These are phyloP conservation scores for Pythium periplocum DNA, from an alignment of 352 stramenopile species.

Conservation along the genomic window DNA sequence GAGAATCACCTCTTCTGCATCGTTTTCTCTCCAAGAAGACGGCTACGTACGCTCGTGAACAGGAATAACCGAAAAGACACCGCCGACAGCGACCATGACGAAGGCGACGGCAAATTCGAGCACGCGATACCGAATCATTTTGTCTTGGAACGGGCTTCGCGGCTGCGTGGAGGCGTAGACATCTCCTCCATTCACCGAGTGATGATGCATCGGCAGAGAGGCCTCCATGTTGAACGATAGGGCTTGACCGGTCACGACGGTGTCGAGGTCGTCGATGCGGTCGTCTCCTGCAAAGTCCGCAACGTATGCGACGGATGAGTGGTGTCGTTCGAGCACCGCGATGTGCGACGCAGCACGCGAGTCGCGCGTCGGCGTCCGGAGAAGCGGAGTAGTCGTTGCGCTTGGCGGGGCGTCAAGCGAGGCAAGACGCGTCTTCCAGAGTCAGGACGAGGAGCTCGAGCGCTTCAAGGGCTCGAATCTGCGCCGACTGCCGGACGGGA, in stretches of 20 bases:
- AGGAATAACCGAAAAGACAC: constrained; percentile 44
- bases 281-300: neutral
- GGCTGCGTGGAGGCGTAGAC: constrained; percentile 10
- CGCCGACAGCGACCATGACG: constrained; percentile 37
- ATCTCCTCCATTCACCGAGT: constrained; percentile 3
- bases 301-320: constrained; percentile 4
- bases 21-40: neutral
- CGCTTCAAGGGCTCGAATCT: too few species aligned
- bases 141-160: constrained; percentile 13
- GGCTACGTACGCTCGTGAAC: constrained; percentile 42
- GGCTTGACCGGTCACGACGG: constrained; percentile 4
- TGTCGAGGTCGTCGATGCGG: constrained; percentile 4
- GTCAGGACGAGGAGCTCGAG: too few species aligned
- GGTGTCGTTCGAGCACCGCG: constrained; percentile 10
- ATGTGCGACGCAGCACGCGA: constrained; percentile 14
- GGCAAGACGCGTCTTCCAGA: too few species aligned
- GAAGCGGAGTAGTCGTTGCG: neutral
- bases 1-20: too few species aligned
- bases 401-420: too few species aligned
- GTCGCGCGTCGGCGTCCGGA: constrained; percentile 4
- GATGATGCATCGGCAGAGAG: too few species aligned
- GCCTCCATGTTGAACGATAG: too few species aligned
- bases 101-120: constrained; percentile 48
- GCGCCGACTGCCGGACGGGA: too few species aligned
- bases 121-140: constrained; percentile 35